These are phyloP conservation scores for Geranium incanum DNA, from an alignment of 441 rosid species.

Conservation along the genomic window DNA sequence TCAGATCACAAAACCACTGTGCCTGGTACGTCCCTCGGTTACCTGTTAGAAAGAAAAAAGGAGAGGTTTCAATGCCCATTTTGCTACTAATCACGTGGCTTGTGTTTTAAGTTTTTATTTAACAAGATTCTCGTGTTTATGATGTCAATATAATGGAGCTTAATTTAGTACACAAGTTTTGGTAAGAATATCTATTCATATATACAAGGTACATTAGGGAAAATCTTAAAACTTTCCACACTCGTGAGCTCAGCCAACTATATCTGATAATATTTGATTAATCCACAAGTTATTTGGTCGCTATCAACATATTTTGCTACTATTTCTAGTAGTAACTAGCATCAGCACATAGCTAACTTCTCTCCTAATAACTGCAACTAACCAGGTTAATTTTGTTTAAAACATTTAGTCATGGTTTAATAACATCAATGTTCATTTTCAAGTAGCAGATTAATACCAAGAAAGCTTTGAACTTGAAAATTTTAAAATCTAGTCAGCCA, in stretches of 20 bases:
- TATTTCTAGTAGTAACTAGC: too few relatives aligned
- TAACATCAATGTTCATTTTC: not conserved
- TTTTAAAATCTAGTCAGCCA: not conserved
- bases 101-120: not conserved
- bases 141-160: not conserved
- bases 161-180: not conserved
- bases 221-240: not conserved
- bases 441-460: too few relatives aligned
- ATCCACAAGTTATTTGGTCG: not conserved
- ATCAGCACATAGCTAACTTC: too few relatives aligned
- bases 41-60: not conserved
- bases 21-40: conserved; percentile 58
- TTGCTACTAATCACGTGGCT: not conserved
- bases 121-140: not conserved
- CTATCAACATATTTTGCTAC: too few relatives aligned
- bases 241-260: not conserved
- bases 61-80: not conserved
- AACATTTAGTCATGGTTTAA: not conserved
- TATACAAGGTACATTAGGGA: not conserved
- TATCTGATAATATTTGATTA: not conserved
- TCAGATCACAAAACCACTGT: conserved; percentile 81
- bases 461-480: too few relatives aligned
- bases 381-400: not conserved
- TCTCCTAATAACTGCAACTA: too few relatives aligned
- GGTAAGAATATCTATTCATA: not conserved